Evolutionary conservation across 768 basidiomycete genomes (phyloP).

Genomic region (Suillus tomentosus): DNA sequence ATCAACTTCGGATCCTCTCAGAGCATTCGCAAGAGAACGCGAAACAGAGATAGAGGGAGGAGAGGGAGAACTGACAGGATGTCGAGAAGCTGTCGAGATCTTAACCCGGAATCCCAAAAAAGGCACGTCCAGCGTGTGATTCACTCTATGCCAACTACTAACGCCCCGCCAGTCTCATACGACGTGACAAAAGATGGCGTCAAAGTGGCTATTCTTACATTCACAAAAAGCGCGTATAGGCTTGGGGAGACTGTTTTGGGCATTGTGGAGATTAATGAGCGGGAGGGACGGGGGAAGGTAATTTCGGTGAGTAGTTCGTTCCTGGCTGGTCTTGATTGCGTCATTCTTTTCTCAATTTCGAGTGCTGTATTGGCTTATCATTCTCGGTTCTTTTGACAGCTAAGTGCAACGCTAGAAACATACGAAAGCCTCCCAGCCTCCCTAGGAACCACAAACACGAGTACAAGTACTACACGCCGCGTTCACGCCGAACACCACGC

Average conservation of each 20-base stretch:
- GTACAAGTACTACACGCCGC: conserved; percentile 51
- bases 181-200: conserved; percentile 94
- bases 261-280: conserved; percentile 83
- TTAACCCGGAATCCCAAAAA: conserved; percentile 89
- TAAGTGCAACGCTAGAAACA: conserved; percentile 87
- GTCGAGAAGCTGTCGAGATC: conserved; percentile 88
- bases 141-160: not conserved
- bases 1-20: not conserved
- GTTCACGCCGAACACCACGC: conserved; percentile 87
- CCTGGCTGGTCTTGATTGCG: not conserved
- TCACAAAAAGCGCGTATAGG: conserved; percentile 88
- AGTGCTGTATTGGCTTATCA: not conserved
- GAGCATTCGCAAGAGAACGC: conserved; percentile 8
- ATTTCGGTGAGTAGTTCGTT: conserved; percentile 62
- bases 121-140: conserved; percentile 46
- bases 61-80: conserved; percentile 50
- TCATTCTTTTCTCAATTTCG: not conserved
- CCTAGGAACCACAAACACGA: conserved; percentile 23
- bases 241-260: conserved; percentile 92
- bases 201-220: conserved; percentile 86
- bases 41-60: conserved; percentile 40
- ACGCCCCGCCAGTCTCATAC: conserved; percentile 66
- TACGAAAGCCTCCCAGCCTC: conserved; percentile 79
- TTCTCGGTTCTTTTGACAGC: conserved; percentile 39
- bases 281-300: conserved; percentile 69